These are phyloP conservation scores for Metschnikowia kofuensis DNA, from an alignment of 805 yeast genomes.

Conservation along the genomic window DNA sequence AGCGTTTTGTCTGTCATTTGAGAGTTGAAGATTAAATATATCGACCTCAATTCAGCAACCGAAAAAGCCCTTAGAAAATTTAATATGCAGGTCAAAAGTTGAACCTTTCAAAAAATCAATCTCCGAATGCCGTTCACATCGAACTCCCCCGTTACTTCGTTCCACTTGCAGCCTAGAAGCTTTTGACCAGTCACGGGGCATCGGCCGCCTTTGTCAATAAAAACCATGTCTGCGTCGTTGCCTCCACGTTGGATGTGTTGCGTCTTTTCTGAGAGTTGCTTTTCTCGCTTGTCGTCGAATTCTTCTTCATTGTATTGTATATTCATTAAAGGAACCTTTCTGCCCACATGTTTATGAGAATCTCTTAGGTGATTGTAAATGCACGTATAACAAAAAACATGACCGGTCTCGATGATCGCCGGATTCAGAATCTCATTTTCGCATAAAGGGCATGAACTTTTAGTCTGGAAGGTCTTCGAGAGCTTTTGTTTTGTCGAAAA, in stretches of 20 bases:
- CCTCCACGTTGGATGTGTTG: slow-evolving; percentile 9
- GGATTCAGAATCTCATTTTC: slow-evolving; percentile 65
- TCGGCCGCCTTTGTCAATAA: slow-evolving; percentile 48
- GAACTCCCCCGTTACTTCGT: slow-evolving; percentile 58
- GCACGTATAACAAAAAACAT: slow-evolving; percentile 86
- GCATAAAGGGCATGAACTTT: slow-evolving; percentile 67
- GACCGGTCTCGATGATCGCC: slow-evolving; percentile 87
- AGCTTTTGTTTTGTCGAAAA: slow-evolving; percentile 15
- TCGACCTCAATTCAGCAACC: too few species aligned
- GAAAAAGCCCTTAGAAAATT: not conserved
- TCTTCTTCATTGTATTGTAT: slow-evolving; percentile 19
- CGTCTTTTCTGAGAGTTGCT: slow-evolving; percentile 7
- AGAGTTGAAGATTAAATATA: too few species aligned
- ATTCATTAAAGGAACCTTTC: slow-evolving; percentile 9
- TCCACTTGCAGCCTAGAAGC: slow-evolving; percentile 68
- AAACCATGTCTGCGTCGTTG: slow-evolving; percentile 2
- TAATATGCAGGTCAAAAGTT: not conserved
- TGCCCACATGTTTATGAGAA: slow-evolving; percentile 33
- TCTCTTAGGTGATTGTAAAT: slow-evolving; percentile 62
- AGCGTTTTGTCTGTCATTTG: slow-evolving; percentile 23
- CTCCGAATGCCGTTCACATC: slow-evolving; percentile 72
- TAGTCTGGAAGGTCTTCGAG: slow-evolving; percentile 26
- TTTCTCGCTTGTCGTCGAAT: slow-evolving; percentile 14
- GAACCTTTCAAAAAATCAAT: slow-evolving; percentile 49
- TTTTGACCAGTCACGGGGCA: slow-evolving; percentile 82